Evolutionary conservation across 805 yeast species (phyloP), one percentile per base, ranked within the genome.

Genomic region (Metschnikowia cerradonensis): DNA sequence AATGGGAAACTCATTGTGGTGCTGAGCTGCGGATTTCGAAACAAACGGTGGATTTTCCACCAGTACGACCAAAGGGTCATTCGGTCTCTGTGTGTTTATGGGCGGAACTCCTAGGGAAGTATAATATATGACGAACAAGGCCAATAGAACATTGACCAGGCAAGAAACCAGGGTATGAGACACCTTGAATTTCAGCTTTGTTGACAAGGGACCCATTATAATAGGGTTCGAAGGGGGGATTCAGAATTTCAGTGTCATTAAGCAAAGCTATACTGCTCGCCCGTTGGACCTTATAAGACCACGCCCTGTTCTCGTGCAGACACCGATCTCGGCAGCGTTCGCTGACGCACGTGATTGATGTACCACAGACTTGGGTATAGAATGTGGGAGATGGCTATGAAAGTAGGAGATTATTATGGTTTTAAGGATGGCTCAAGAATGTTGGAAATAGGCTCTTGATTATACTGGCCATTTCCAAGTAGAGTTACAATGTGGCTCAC

Each of bases 1-100:
- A 26, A 80, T 65, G n/a, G 55, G 58, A 32, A 20, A 47, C 15
- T 40, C 31, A 22, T 26, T 11, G 37, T 32, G 41, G 39, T 45
- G 36, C 8, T 36, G 47, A 15, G 52, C 39, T 4, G 51, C 50
- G 11, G 22, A 33, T n/a, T 10, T 20, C 5, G 33, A 20, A 11
- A 20, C 14, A 13, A 20, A 4, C 3, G 15, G n/a, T 19, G 40
- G 10, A 6, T 14, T 1, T 6, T 13, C 8, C 3, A 26, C n/a
- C 20, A 36, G 41, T 4, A n/a, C 14, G 32, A 19, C 30, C 15
- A 34, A 33, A 5, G 11, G 13, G 26, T 10, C 31, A 34, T 22
- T 11, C 31, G 6, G 20, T 6, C 15, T 15, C 23, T 7, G 32
- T 4, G 30, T 37, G 26, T 10, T n/a, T 5, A 14, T 6, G 15